These are phyloP conservation scores for Haematococcus lacustris DNA, from an alignment of 139 green algal species.

Conservation along the genomic window DNA sequence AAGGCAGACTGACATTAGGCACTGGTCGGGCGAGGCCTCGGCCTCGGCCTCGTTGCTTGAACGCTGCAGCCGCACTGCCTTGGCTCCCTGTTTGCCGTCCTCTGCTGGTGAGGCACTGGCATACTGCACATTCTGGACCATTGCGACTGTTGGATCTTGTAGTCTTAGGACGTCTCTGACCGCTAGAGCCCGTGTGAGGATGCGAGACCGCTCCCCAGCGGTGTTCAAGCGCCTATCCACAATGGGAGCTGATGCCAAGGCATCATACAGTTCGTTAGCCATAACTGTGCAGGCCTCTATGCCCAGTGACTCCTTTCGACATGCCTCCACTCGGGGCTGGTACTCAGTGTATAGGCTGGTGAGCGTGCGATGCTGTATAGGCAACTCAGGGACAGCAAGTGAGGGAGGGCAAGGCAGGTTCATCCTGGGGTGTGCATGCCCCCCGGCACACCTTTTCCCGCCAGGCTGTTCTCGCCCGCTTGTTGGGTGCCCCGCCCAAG, in stretches of 20 bases:
- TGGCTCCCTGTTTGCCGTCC: background rate
- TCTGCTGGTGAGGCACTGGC: background rate
- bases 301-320: background rate
- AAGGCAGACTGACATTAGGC: conserved; percentile 16
- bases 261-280: background rate
- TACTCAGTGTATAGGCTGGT: background rate
- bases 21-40: conserved; percentile 5
- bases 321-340: conserved; percentile 1
- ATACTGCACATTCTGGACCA: too few species aligned
- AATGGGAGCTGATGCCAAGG: background rate
- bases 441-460: too few species aligned
- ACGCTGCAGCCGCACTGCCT: background rate
- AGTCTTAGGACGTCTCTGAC: background rate
- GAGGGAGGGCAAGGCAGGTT: too few species aligned
- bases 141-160: background rate
- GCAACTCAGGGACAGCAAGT: too few species aligned
- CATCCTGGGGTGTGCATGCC: too few species aligned
- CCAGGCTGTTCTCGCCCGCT: too few species aligned
- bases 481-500: too few species aligned
- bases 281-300: background rate
- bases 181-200: background rate
- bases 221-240: background rate
- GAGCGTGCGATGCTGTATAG: too few species aligned
- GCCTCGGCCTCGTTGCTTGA: conserved; percentile 6
- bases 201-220: conserved; percentile 3